Evolutionary conservation across 495 filamentous ascomycete species (phyloP).

Genomic region (Collariella sp.): DNA sequence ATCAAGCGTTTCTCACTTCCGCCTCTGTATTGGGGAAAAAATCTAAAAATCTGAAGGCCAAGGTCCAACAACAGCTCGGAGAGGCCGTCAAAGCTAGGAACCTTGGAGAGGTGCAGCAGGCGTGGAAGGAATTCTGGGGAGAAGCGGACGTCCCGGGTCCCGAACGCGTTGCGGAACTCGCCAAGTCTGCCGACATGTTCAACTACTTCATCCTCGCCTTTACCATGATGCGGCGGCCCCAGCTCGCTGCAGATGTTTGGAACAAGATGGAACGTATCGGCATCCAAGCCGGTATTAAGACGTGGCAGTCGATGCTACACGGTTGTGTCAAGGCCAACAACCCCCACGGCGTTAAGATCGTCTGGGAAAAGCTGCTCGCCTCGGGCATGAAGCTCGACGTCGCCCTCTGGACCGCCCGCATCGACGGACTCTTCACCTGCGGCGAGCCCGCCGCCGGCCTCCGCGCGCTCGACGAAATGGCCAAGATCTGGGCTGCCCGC

Average conservation of each 20-base stretch:
- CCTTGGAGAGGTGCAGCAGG: conserved; percentile 12
- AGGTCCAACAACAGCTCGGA: conserved; percentile 11
- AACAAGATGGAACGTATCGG: conserved; percentile 46
- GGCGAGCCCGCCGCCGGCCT: conserved; percentile 42
- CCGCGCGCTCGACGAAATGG: conserved; percentile 53
- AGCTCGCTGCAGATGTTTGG: conserved; percentile 50
- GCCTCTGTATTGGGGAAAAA: neutral
- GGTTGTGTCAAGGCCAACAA: conserved; percentile 47
- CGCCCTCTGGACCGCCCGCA: conserved; percentile 51
- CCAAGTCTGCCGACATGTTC: conserved; percentile 34
- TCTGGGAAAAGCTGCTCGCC: conserved; percentile 50
- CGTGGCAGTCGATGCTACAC: conserved; percentile 56
- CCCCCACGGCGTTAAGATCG: conserved; percentile 39
- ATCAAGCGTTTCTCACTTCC: neutral
- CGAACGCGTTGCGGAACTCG: conserved; percentile 12
- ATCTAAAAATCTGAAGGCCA: neutral
- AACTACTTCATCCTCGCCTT: conserved; percentile 47
- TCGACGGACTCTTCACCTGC: conserved; percentile 49
- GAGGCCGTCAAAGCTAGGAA: conserved; percentile 15
- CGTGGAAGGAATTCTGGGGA: conserved; percentile 31
- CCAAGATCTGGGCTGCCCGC: conserved; percentile 40
- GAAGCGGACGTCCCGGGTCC: conserved; percentile 15
- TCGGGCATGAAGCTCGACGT: conserved; percentile 48
- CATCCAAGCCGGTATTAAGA: conserved; percentile 43
- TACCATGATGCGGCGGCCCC: conserved; percentile 39